Conservation (phyloP, 179 eudicot species). For the Carnegiea gigantea region DNA sequence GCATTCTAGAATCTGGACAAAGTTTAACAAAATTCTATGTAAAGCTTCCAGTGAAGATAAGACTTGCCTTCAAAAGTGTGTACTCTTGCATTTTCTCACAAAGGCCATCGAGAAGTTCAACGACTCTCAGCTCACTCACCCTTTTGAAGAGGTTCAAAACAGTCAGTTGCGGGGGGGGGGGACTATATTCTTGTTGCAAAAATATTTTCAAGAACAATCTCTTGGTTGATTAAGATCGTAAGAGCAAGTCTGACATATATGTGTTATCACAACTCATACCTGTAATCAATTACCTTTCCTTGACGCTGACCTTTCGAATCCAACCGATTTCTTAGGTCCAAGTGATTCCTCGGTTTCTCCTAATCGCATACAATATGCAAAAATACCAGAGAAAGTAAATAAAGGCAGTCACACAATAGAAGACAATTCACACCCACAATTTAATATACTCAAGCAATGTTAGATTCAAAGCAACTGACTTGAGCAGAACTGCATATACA, state of each 20-base stretch:
- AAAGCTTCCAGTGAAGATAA: not conserved
- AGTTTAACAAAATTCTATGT: not conserved
- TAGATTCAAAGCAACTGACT: not conserved
- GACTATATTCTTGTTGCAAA: not conserved
- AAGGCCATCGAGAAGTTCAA: conserved; percentile 95
- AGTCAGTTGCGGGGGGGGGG: not conserved
- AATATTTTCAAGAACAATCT: not conserved
- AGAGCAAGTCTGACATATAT: not conserved
- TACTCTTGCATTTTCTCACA: conserved; percentile 98
- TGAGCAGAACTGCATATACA: not conserved
- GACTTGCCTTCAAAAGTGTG: conserved; percentile 69
- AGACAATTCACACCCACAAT: not conserved
- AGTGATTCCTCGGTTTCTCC: conserved; percentile 95
- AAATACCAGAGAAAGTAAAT: not conserved
- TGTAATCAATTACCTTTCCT: conserved; percentile 97
- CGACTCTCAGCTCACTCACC: conserved; percentile 92
- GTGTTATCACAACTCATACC: conserved; percentile 37
- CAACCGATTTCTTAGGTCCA: conserved; percentile 95
- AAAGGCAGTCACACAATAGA: not conserved
- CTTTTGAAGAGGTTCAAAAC: conserved; percentile 38
- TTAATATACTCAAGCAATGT: not conserved
- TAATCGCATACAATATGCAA: conserved; percentile 16
- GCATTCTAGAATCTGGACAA: not conserved
- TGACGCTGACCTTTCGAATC: conserved; percentile 94
- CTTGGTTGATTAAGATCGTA: not conserved